Conservation (phyloP, 257 asterid species). For the Jacaranda copaia region DNA sequence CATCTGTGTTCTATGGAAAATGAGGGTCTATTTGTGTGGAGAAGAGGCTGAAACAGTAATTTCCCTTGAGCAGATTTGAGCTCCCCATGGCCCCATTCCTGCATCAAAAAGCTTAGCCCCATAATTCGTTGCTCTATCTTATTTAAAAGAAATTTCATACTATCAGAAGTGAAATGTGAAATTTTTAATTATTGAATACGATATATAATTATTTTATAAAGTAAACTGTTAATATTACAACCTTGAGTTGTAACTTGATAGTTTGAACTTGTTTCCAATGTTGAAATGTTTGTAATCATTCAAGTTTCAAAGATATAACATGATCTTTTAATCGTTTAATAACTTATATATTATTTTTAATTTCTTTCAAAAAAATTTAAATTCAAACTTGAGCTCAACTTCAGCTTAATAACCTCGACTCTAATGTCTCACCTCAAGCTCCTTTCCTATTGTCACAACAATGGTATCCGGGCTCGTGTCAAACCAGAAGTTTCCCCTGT, state of each 20-base stretch:
- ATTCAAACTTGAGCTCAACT: neutral
- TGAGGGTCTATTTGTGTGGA: constrained; percentile 42
- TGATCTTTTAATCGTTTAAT: no score
- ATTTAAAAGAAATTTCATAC: neutral
- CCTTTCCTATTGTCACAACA: constrained; percentile 50
- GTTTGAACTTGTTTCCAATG: no score
- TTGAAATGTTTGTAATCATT: no score
- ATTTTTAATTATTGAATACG: no score
- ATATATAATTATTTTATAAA: no score
- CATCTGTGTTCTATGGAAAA: constrained; percentile 56
- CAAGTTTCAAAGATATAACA: no score
- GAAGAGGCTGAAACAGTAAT: constrained; percentile 39
- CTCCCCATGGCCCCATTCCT: constrained; percentile 47
- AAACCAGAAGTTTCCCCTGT: constrained; percentile 35
- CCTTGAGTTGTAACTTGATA: no score
- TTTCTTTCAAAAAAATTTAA: no score
- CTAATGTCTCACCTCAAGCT: constrained; percentile 52
- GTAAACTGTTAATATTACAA: no score
- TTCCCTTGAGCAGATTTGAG: constrained; percentile 43
- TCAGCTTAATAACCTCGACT: neutral
- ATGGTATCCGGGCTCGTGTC: constrained; percentile 41
- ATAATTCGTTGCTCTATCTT: neutral
- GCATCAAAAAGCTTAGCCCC: neutral
- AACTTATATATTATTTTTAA: no score
- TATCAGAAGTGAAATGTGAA: no score